Conservation (phyloP, 1,284 basidiomycete genomes). For the Boletus semigastroideus region DNA sequence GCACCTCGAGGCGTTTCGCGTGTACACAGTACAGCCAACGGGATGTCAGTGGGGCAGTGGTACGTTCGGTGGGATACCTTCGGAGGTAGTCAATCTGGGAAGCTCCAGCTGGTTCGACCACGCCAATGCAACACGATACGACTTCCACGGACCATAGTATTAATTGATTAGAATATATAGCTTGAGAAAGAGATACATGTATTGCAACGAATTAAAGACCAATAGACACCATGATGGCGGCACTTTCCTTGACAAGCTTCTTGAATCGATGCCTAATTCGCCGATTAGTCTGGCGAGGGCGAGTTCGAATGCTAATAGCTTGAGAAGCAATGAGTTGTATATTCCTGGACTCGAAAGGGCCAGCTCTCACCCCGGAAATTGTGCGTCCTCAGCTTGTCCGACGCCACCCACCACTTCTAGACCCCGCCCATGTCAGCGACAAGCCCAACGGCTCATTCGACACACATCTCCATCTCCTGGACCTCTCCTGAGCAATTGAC, state of each 20-base stretch:
- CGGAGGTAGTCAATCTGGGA: not conserved
- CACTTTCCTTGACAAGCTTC: conserved; percentile 49
- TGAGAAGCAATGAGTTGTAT: conserved; percentile 45
- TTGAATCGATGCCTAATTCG: conserved; percentile 45
- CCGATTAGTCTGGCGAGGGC: conserved; percentile 43
- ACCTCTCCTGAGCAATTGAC: too few species aligned
- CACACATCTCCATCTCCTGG: too few species aligned
- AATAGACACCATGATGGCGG: conserved; percentile 27
- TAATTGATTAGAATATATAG: too few species aligned
- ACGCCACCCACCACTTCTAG: too few species aligned
- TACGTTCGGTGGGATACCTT: not conserved
- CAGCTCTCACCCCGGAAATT: too few species aligned
- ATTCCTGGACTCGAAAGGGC: too few species aligned
- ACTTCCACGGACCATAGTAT: not conserved
- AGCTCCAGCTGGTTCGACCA: not conserved
- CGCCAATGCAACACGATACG: not conserved
- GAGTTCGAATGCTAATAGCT: conserved; percentile 50
- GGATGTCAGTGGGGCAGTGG: conserved; percentile 22
- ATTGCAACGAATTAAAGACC: conserved; percentile 16
- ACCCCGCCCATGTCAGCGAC: too few species aligned
- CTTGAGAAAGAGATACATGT: not conserved
- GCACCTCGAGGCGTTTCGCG: conserved; percentile 26
- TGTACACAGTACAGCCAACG: conserved; percentile 20
- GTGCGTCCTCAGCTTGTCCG: too few species aligned
- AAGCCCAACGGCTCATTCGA: too few species aligned